Percentiles rank a stretch among this genome's conserved stretches.
These are phyloP conservation scores for Candida sanyaensis DNA, from an alignment of 1,139 yeast species.

Conservation along the genomic window DNA sequence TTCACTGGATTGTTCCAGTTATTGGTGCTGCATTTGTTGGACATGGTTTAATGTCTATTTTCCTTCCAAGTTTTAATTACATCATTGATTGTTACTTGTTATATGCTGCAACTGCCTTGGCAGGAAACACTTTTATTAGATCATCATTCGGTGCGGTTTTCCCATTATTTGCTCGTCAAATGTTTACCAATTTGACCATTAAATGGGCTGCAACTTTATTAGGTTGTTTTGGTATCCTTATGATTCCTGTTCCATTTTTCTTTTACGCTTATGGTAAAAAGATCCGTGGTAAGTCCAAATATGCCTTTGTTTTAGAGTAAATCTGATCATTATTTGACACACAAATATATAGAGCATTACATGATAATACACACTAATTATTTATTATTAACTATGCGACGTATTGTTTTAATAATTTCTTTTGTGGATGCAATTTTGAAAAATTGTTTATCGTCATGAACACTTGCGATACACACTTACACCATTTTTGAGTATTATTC, in stretches of 20 bases:
- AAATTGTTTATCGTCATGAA: too few species aligned
- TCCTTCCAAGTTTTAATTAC: conserved; percentile 77
- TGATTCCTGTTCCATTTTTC: conserved; percentile 76
- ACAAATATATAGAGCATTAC: too few species aligned
- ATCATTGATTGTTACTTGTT: conserved; percentile 76
- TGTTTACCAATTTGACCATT: conserved; percentile 74
- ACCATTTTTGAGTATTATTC: too few species aligned
- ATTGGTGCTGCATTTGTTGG: conserved; percentile 73
- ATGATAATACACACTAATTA: too few species aligned
- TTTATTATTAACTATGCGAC: too few species aligned
- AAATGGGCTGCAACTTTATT: conserved; percentile 84
- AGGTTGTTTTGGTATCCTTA: conserved; percentile 62
- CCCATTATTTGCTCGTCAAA: conserved; percentile 56
- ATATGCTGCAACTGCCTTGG: conserved; percentile 88
- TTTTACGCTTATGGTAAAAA: conserved; percentile 65
- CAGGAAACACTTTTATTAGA: conserved; percentile 80
- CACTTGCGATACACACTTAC: too few species aligned
- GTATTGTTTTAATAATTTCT: too few species aligned
- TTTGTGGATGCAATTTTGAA: too few species aligned
- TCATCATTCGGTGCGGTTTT: conserved; percentile 57
- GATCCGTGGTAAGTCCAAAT: conserved; percentile 65
- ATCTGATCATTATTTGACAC: too few species aligned
- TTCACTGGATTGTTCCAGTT: conserved; percentile 89
- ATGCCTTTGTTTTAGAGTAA: conserved; percentile 41
- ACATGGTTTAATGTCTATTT: conserved; percentile 71